Conservation (phyloP, 148 eudicot species). For the Limonium bicolor region DNA sequence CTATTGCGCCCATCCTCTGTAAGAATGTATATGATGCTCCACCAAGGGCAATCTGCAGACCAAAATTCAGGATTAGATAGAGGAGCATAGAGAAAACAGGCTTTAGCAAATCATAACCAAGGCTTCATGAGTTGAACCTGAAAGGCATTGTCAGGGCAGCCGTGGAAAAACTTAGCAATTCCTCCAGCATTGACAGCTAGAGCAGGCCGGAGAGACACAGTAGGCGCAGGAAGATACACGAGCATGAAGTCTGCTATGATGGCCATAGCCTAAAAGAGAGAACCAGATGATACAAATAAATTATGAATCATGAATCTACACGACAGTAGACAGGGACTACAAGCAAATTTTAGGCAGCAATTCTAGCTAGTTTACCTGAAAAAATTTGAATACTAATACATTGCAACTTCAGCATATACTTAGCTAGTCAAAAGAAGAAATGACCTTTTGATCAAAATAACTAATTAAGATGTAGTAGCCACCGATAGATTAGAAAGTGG, state of each 20-base stretch:
- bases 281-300: constrained; percentile 8
- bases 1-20: constrained; percentile 79
- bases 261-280: constrained; percentile 71
- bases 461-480: no score
- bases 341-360: no score
- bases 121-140: constrained; percentile 33
- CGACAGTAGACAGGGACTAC: no score
- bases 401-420: no score
- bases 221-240: constrained; percentile 96
- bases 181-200: constrained; percentile 50
- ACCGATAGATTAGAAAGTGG: neutral
- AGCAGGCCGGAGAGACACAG: constrained; percentile 67
- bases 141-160: constrained; percentile 92
- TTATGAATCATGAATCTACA: no score
- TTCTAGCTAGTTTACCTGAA: no score
- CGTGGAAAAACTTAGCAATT: constrained; percentile 57
- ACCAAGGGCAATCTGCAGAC: constrained; percentile 53
- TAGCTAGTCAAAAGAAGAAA: no score
- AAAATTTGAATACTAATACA: no score
- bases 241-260: constrained; percentile 97
- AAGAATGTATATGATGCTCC: constrained; percentile 69
- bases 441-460: no score
- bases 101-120: neutral
- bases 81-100: neutral
- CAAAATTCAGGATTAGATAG: neutral